Conservation (phyloP, 1,139 yeast species). For the Yamadazyma kanchanaburiensis region DNA sequence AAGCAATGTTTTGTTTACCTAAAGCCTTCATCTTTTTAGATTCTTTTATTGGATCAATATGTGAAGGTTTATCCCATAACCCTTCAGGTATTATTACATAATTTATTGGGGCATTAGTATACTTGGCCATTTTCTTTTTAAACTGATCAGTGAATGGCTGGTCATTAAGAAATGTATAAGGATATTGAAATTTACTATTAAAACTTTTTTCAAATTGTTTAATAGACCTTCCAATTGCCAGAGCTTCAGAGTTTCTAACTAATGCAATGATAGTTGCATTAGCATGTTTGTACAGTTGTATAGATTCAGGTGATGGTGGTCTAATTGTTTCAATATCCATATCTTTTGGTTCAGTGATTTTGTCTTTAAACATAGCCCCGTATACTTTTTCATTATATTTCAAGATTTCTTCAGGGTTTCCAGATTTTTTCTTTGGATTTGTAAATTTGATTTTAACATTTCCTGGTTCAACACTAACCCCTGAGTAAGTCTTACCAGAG, state of each 20-base stretch:
- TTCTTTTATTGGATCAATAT: slow-evolving; percentile 47
- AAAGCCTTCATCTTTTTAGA: slow-evolving; percentile 36
- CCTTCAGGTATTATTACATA: slow-evolving; percentile 56
- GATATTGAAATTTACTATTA: slow-evolving; percentile 68
- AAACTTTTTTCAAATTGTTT: slow-evolving; percentile 58
- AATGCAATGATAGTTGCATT: slow-evolving; percentile 74
- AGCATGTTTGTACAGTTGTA: slow-evolving; percentile 40
- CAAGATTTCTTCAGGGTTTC: slow-evolving; percentile 27
- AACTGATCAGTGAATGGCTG: slow-evolving; percentile 58
- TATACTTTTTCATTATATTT: slow-evolving; percentile 31
- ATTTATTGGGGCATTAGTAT: slow-evolving; percentile 49
- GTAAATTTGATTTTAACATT: slow-evolving; percentile 34
- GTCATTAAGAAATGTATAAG: slow-evolving; percentile 79
- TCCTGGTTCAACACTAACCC: slow-evolving; percentile 14
- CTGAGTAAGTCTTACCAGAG: no score
- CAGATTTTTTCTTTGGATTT: slow-evolving; percentile 26
- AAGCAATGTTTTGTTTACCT: slow-evolving; percentile 50
- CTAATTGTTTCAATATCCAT: slow-evolving; percentile 32
- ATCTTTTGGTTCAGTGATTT: slow-evolving; percentile 51
- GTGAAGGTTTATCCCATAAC: slow-evolving; percentile 64
- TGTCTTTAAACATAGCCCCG: slow-evolving; percentile 24
- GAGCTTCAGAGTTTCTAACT: slow-evolving; percentile 63
- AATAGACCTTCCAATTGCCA: slow-evolving; percentile 49
- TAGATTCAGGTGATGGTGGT: slow-evolving; percentile 26
- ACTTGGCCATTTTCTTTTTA: slow-evolving; percentile 36